A percentile compares a stretch with the other conserved stretches of the same genome.
Evolutionary conservation across 345 rosid genomes (phyloP).

Genomic region (Syzygium aqueum): DNA sequence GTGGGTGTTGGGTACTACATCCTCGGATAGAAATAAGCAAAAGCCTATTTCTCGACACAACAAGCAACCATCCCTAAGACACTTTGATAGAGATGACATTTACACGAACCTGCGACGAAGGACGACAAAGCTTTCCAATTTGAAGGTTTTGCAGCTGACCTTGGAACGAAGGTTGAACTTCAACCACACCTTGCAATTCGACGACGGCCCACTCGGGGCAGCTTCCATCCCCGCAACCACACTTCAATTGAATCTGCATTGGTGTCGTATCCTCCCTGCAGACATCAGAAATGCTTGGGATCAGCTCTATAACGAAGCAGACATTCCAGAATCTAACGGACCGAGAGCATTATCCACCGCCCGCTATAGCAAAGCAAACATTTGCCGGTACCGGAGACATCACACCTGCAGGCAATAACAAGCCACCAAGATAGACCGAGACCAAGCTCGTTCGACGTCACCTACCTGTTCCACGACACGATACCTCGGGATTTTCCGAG

Average conservation of each 20-base stretch:
- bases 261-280: background rate
- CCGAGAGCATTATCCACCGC: background rate
- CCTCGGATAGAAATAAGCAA: background rate
- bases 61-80: background rate
- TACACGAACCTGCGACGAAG: conserved; percentile 52
- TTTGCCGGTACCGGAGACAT: background rate
- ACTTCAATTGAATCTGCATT: conserved; percentile 84
- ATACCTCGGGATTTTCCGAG: background rate
- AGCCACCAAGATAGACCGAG: background rate
- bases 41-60: background rate
- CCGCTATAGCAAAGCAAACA: background rate
- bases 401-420: background rate
- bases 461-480: background rate
- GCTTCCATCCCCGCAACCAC: conserved; percentile 55
- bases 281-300: background rate
- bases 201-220: conserved; percentile 91
- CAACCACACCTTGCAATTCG: conserved; percentile 78
- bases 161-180: conserved; percentile 52
- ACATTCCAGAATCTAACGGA: background rate
- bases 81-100: background rate
- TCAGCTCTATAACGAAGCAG: background rate
- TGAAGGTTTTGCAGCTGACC: conserved; percentile 57
- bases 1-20: background rate
- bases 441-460: background rate
- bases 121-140: conserved; percentile 72